Evolutionary conservation across 2,329 filamentous ascomycete species (phyloP), one percentile per base, ranked within the genome.

Genomic region (Alternaria longipes): DNA sequence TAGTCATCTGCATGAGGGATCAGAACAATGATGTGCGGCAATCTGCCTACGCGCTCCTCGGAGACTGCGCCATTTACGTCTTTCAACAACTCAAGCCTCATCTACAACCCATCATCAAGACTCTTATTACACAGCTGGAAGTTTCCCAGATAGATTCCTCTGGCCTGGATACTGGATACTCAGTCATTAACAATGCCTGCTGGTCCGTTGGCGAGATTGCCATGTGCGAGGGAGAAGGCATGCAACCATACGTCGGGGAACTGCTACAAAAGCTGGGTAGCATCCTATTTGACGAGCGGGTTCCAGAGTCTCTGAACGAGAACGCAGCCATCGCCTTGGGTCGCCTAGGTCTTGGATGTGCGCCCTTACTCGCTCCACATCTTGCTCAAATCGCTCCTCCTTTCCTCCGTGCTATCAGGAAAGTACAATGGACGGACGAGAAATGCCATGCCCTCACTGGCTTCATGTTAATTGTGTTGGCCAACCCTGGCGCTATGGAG

Each of bases 151-250:
- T 93, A 63, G 85, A 85, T 56, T 86, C 94, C 62, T 92, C 96
- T 69, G 91, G 93, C 62, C 89, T 93, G 47, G 92, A 97, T 65
- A 91, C 88, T 18, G 90, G 89, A 14, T 97, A 97, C 78, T 93
- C 93, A 62, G 94, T 98, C 30, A 89, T 98, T 61, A 99, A 98
- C 85, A 99, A 99, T 76, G 94, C 95, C 22, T 98, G 94, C 81
- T 99, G 95, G 95, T 96, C 94, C 7, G 90, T 89, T 24, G 95
- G 95, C 42, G 95, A 99, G 82, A 95, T 98, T 63, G 89, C 93
- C 16, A 89, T 97, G 78, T 89, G 92, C 63, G 86, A 91, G 75
- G 88, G 89, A 63, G 82, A 84, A 30, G 88, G 86, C 55, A 91
- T 97, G 87, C 85, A 85, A 1, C 90, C 90, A 1, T 97, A 91